Base-by-base conservation (phyloP, 2,329 filamentous ascomycete genomes). In the Penicillium occitanis region DNA sequence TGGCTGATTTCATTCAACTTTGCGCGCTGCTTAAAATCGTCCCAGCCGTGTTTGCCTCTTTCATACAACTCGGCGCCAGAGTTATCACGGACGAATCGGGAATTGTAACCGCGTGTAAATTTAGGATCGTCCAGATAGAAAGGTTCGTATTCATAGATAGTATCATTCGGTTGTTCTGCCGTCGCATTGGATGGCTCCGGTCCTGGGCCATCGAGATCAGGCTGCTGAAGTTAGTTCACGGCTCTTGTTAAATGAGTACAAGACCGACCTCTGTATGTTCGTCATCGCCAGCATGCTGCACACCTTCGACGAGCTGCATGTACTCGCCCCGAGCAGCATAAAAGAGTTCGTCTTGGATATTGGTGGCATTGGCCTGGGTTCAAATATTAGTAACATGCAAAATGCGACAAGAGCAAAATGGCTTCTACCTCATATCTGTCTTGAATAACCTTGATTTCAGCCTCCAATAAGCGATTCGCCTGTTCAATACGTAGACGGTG, bases 21-120 rank as follows among this genome's bases (percentile, higher is more conserved):
- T 44, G 74, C 78, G 19, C 77, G 75, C 65, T 76, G 76, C 28
- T 78, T 69, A 35, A 81, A 80, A 65, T 80, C 76, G 14, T 79
- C 78, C 78, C 78, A 80, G 59, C 73, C 73, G 51, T 72, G 69
- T n/a, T 68, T 68, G 48, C 74, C 78, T 48, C 75, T 76, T 22
- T 77, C 74, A 63, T 75, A 78, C 1, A 73, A 70, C 28, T 73
- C 71, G 4, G 78, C 75, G 7, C 78, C 78, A 19, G 73, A 68
- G 33, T 73, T 75, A 5, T 74, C 68, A 53, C 78, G 74, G 19
- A 79, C 74, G 55, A 70, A 71, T 10, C 74, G 73, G 4, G 78
- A 78, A 63, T 74, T 72, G 68, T 76, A 79, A 1, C 78, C 77
- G 37, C 77, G 70, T 57, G 73, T 70, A 19, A 73, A 70, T 65